Evolutionary conservation across 177 flowering plant species (phyloP).

Genomic region (Vitis hybrid): DNA sequence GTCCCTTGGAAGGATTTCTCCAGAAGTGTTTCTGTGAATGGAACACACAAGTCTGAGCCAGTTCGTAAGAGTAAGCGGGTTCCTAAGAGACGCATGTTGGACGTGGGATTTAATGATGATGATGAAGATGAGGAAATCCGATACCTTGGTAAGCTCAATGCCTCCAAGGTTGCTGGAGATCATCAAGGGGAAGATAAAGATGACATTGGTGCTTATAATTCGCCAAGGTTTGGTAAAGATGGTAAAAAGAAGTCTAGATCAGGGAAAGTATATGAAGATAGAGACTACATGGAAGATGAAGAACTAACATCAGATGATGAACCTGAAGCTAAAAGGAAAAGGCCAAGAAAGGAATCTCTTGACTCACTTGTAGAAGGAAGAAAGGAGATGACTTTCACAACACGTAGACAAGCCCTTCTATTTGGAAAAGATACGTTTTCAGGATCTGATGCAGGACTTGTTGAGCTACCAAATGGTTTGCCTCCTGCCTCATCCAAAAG

Average conservation of each 20-base stretch:
- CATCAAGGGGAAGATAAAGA: constrained; percentile 38
- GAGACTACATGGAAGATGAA: constrained; percentile 45
- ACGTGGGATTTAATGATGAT: constrained; percentile 30
- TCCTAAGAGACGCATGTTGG: constrained; percentile 26
- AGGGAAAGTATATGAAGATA: constrained; percentile 30
- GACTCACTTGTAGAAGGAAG: constrained; percentile 23
- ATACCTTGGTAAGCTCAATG: constrained; percentile 60
- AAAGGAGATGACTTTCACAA: constrained; percentile 40
- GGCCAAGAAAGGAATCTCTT: constrained; percentile 28
- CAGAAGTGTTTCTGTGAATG: constrained; percentile 10
- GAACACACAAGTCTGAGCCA: constrained; percentile 5
- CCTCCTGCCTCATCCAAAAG: constrained; percentile 44
- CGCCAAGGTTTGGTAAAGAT: constrained; percentile 19
- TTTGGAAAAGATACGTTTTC: constrained; percentile 31
- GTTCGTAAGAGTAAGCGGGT: constrained; percentile 29
- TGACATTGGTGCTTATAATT: constrained; percentile 16
- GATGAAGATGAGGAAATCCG: constrained; percentile 74
- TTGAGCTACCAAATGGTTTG: constrained; percentile 49
- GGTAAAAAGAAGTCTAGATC: constrained; percentile 30
- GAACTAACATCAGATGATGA: constrained; percentile 37
- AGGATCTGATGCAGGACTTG: constrained; percentile 15
- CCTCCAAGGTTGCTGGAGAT: constrained; percentile 29
- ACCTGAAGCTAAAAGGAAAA: constrained; percentile 28
- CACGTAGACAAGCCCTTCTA: constrained; percentile 50
- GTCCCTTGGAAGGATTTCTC: constrained; percentile 9